phyloP scores from a whole-genome alignment of 352 stramenopile species.

The Phytopythium sindhum region DNA sequence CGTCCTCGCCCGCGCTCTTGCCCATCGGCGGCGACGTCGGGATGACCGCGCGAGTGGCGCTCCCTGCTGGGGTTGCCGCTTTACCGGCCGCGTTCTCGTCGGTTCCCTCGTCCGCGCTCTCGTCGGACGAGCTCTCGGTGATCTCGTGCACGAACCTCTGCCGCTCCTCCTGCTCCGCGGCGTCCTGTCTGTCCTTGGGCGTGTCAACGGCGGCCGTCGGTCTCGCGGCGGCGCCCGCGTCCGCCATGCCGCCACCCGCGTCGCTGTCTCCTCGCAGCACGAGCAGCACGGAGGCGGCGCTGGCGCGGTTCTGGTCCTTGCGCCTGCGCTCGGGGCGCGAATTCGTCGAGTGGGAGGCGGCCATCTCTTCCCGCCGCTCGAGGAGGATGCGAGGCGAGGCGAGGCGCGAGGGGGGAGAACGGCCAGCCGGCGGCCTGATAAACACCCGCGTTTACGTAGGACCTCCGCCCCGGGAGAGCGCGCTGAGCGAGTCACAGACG shows the following conservation, averaged over 20 bases:
- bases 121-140: conserved; percentile 38
- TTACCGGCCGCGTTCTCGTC: not conserved
- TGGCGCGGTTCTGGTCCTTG: not conserved
- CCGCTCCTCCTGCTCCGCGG: conserved; percentile 4
- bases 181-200: too few species aligned
- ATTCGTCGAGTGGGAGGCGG: conserved; percentile 4
- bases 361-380: not conserved
- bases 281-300: conserved; percentile 9
- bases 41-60: not conserved
- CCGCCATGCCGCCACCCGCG: conserved; percentile 1
- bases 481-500: not conserved
- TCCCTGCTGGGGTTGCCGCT: not conserved
- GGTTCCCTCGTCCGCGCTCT: conserved; percentile 17
- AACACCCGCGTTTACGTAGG: not conserved
- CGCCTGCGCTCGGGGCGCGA: not conserved
- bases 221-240: not conserved
- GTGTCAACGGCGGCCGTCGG: too few species aligned
- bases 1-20: too few species aligned
- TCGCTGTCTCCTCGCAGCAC: not conserved
- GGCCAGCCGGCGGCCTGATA: not conserved
- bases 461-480: not conserved
- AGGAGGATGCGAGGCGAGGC: not conserved
- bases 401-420: not conserved
- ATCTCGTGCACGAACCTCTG: conserved; percentile 24
- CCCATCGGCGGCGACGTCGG: conserved; percentile 4